Conservation (phyloP, 2,329 filamentous ascomycete genomes). For the Zelopaecilomyces penicillatus region DNA sequence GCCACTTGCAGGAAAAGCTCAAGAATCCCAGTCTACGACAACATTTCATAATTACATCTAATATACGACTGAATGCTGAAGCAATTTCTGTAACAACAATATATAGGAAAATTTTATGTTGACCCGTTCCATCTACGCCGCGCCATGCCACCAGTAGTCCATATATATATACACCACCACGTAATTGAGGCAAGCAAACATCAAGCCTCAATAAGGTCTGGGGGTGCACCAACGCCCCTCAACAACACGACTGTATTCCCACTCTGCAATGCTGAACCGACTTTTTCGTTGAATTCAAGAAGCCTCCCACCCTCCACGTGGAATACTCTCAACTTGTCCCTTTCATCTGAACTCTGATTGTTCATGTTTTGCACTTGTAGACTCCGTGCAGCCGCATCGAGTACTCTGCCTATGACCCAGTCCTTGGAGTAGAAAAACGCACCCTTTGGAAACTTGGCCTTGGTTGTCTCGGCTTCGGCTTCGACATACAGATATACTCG, state of each 20-base stretch:
- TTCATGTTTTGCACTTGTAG: constrained; percentile 79
- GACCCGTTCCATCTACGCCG: too few species aligned
- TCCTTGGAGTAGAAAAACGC: constrained; percentile 74
- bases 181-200: constrained; percentile 19
- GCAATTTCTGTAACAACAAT: too few species aligned
- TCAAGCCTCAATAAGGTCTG: constrained; percentile 55
- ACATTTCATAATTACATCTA: too few species aligned
- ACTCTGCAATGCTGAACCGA: constrained; percentile 62
- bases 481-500: constrained; percentile 87
- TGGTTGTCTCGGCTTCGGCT: constrained; percentile 78
- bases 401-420: constrained; percentile 79
- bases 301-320: constrained; percentile 85
- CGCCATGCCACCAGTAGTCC: background rate
- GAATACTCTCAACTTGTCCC: constrained; percentile 76
- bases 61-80: too few species aligned
- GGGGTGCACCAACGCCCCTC: constrained; percentile 73
- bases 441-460: constrained; percentile 72
- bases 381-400: constrained; percentile 69
- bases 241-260: constrained; percentile 88
- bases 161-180: background rate
- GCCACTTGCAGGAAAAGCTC: too few species aligned
- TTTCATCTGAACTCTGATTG: constrained; percentile 66
- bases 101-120: too few species aligned
- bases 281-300: constrained; percentile 79
- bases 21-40: too few species aligned